These are phyloP conservation scores for Cornus kousa DNA, from an alignment of 148 eudicot genomes.

Conservation along the genomic window DNA sequence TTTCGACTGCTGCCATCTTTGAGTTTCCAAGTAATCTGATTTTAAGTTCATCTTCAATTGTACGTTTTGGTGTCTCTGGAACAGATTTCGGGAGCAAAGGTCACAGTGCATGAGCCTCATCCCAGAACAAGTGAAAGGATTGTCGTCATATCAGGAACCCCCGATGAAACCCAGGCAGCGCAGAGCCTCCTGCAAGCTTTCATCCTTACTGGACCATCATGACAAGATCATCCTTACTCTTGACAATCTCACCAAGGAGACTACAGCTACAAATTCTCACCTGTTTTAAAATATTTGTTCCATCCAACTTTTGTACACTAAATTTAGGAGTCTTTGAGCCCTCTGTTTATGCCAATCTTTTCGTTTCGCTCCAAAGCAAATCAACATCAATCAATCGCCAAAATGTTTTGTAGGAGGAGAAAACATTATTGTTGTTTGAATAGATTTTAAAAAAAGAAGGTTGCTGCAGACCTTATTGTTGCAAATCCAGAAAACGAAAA, in stretches of 20 bases:
- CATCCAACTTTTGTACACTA: background rate
- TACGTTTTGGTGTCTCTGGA: background rate
- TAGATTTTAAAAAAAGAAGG: background rate
- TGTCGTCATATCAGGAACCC: conserved; percentile 66
- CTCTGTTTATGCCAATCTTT: background rate
- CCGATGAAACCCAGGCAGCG: conserved; percentile 78
- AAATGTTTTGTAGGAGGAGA: background rate
- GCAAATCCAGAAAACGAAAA: no score
- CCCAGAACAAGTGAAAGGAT: conserved; percentile 47
- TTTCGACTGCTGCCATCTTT: background rate
- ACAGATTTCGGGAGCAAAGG: conserved; percentile 86
- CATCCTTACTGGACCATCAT: conserved; percentile 50
- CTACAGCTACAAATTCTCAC: background rate
- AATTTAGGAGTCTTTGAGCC: background rate
- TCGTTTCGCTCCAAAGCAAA: conserved; percentile 1
- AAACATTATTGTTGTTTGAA: background rate
- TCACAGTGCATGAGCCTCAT: conserved; percentile 48
- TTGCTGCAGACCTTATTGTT: background rate
- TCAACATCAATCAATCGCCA: background rate
- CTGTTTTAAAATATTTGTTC: background rate
- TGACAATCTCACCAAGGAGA: background rate
- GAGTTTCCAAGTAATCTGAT: background rate
- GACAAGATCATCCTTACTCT: conserved; percentile 15
- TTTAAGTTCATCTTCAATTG: background rate
- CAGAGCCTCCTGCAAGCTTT: conserved; percentile 85